A percentile compares a stretch with the other conserved stretches of the same genome.
phyloP scores from a whole-genome alignment of 345 rosid genomes.

The Populus davidiana region DNA sequence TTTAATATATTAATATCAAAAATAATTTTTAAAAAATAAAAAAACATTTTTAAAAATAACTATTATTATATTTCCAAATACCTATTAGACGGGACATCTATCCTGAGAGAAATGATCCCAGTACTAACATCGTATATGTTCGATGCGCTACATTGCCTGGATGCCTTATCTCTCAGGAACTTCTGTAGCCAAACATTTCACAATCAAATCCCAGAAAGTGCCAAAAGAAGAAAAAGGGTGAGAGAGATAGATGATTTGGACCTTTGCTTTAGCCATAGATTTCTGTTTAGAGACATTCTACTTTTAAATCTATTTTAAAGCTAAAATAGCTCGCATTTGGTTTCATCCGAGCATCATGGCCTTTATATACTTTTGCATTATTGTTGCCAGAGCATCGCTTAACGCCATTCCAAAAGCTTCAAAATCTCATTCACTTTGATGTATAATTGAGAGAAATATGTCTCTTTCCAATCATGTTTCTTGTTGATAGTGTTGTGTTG shows the following conservation, averaged over 20 bases:
- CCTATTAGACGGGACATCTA: neutral
- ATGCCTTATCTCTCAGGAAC: neutral
- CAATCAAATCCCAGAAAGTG: neutral
- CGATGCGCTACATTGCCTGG: neutral
- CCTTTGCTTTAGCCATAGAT: neutral
- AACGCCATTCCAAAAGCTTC: neutral
- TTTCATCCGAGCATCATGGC: neutral
- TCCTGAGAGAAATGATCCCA: neutral
- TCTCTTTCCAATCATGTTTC: neutral
- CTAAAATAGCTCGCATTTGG: slow-evolving; percentile 13
- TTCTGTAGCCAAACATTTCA: neutral
- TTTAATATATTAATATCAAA: too few relatives aligned
- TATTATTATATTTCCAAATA: too few relatives aligned
- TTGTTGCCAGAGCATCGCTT: slow-evolving; percentile 1
- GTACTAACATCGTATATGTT: neutral
- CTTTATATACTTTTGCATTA: neutral
- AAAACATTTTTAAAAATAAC: too few relatives aligned
- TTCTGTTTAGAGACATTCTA: slow-evolving; percentile 1
- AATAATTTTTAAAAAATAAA: too few relatives aligned
- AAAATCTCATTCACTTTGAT: neutral
- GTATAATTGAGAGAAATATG: neutral
- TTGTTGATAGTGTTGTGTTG: neutral
- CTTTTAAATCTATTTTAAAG: slow-evolving; percentile 1
- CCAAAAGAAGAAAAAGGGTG: neutral
- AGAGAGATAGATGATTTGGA: neutral